These are phyloP conservation scores for Lachnellula cervina DNA, from an alignment of 2,329 filamentous ascomycete genomes.

Conservation along the genomic window DNA sequence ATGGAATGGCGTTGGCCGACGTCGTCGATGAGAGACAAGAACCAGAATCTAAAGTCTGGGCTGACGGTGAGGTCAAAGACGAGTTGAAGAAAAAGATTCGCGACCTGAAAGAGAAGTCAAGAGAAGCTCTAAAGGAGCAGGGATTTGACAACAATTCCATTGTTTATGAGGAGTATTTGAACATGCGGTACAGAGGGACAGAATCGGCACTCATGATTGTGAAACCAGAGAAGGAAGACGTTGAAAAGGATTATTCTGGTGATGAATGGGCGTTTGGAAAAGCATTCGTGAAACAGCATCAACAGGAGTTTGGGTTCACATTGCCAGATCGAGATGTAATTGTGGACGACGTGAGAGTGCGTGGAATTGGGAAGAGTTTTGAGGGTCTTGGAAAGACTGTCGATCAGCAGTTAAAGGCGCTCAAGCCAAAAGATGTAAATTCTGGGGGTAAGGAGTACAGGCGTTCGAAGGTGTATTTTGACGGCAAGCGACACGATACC, in stretches of 20 bases:
- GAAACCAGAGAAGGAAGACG: constrained; percentile 62
- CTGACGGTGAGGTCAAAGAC: constrained; percentile 52
- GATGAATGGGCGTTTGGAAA: constrained; percentile 79
- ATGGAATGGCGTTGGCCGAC: constrained; percentile 89
- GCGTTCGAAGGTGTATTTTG: constrained; percentile 74
- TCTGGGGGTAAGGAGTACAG: constrained; percentile 56
- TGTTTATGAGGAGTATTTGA: constrained; percentile 85
- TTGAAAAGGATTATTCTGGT: constrained; percentile 52
- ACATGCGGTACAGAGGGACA: constrained; percentile 87
- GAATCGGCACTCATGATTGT: constrained; percentile 89
- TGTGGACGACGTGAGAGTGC: constrained; percentile 80
- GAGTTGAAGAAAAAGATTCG: constrained; percentile 70
- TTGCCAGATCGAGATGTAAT: constrained; percentile 82
- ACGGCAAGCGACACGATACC: constrained; percentile 71
- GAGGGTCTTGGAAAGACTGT: constrained; percentile 74
- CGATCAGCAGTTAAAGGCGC: constrained; percentile 72
- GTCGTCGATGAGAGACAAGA: constrained; percentile 90
- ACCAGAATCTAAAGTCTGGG: constrained; percentile 61
- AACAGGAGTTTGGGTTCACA: constrained; percentile 90
- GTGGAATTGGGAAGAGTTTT: constrained; percentile 87
- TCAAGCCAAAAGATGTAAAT: constrained; percentile 48
- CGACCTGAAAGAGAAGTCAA: constrained; percentile 73
- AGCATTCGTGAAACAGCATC: constrained; percentile 81
- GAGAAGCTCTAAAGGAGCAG: constrained; percentile 63
- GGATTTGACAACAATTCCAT: constrained; percentile 73